Evolutionary conservation across 768 basidiomycete genomes (phyloP), one percentile per base, ranked within the genome.

Genomic region (Solioccasus polychromus): DNA sequence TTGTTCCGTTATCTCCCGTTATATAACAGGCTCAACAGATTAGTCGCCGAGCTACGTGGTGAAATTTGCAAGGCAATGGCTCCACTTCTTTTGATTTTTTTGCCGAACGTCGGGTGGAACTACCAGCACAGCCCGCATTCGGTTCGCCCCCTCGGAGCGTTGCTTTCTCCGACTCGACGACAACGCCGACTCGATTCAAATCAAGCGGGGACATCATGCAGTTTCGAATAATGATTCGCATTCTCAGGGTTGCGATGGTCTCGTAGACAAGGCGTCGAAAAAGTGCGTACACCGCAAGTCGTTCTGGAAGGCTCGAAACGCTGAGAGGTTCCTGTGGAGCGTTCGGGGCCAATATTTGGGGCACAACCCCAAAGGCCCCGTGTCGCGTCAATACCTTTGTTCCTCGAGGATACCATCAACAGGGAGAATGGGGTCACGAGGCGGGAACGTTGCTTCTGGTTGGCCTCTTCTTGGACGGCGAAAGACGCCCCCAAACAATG

Each of bases 101-200:
- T 39, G 48, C 57, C 57, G 45, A 59, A 5, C 31, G 17, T 39
- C 39, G 35, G 48, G 35, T 44, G 32, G 42, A 39, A 22, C 42
- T 36, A 44, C n/a, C 8, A 17, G 32, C 53, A 59, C 57, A 52
- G 56, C 53, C 49, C 14, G 22, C n/a, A n/a, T n/a, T 43, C 45
- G 50, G 39, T n/a, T 37, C 38, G 37, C 42, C 34, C 20, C 25
- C 15, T 45, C 52, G 56, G 50, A 29, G 35, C 2, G 19, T 39
- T 46, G 39, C 31, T 34, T 31, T 36, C 31, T 35, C 52, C 52
- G 57, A 42, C n/a, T n/a, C n/a, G n/a, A n/a, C n/a, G n/a, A n/a
- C n/a, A n/a, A n/a, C n/a, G n/a, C n/a, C n/a, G n/a, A n/a, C n/a
- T n/a, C n/a, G n/a, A n/a, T n/a, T n/a, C n/a, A n/a, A n/a, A n/a